Evolutionary conservation across 495 filamentous ascomycete species (phyloP), one percentile per base, ranked within the genome.

Genomic region (Neurospora pannonica): DNA sequence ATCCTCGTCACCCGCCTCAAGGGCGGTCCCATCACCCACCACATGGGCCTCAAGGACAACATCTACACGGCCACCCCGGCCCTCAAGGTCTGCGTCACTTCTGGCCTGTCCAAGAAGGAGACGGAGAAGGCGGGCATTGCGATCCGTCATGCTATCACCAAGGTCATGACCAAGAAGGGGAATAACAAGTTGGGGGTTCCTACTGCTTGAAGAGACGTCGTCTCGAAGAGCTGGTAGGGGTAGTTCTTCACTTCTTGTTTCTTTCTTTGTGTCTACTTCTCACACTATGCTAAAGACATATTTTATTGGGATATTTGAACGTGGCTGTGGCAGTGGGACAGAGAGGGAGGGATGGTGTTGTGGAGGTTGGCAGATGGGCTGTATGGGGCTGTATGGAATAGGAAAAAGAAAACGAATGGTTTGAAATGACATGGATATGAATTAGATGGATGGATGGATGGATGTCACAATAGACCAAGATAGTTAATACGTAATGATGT

Each of bases 111-210:
- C 40, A 94, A 92, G 85, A 97, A 97, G 84, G 96, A 99, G 82
- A 91, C 94, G 62, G 96, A 99, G 84, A 95, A 94, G 84, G 93
- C 96, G 3, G 96, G 95, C 3, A 88, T 90, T 5, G 92, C 89
- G 6, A 93, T 98, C 74, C 88, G 97, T 71, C 95, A 98, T 83
- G 96, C 95, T 24, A 93, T 98, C 77, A 97, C 95, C 38, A 97
- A 97, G 85, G 90, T 98, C 71, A 86, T 90, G 81, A 87, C 86
- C 15, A 80, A 84, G 43, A 87, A 86, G 79, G 81, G 83, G 21
- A 87, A 81, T 70, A 83, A 80, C 62, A 82, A 82, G 78, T 74
- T 82, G 19, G 76, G 76, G 0, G 46, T 81, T 46, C 79, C 79
- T 39, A 73, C 74, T 70, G 77, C 77, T n/a, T 80, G 67, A 46